Conservation (phyloP, 176 grass and related monocot genomes). For the Calamus simplicifolius region DNA sequence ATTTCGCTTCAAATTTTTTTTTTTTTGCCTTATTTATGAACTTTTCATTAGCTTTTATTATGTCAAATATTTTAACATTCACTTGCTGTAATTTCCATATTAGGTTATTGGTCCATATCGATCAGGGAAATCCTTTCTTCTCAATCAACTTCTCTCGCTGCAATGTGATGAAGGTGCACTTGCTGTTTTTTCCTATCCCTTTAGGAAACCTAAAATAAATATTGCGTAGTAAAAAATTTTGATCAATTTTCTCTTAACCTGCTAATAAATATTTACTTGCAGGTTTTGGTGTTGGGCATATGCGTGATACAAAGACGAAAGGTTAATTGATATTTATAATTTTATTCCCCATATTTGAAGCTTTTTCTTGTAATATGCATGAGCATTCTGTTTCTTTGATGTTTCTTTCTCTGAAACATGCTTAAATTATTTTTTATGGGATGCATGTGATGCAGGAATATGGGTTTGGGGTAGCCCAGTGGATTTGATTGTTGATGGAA, state of each 20-base stretch:
- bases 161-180: conserved; percentile 66
- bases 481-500: conserved; percentile 59
- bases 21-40: too few species aligned
- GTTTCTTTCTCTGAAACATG: background rate
- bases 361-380: background rate
- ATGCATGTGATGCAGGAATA: conserved; percentile 49
- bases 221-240: background rate
- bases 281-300: conserved; percentile 96
- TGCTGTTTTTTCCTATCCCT: background rate
- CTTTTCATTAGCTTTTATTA: too few species aligned
- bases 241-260: conserved; percentile 2
- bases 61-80: background rate
- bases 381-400: background rate
- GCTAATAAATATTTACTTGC: background rate
- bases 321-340: conserved; percentile 22
- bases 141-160: conserved; percentile 87
- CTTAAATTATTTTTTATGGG: background rate
- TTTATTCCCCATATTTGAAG: background rate
- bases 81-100: conserved; percentile 7
- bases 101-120: conserved; percentile 89
- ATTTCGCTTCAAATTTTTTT: too few species aligned
- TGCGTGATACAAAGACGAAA: conserved; percentile 98
- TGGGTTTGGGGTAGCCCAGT: conserved; percentile 83
- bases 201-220: background rate
- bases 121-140: conserved; percentile 91